phyloP scores from a whole-genome alignment of 176 grass and related monocot genomes.

The Zizania latifolia region DNA sequence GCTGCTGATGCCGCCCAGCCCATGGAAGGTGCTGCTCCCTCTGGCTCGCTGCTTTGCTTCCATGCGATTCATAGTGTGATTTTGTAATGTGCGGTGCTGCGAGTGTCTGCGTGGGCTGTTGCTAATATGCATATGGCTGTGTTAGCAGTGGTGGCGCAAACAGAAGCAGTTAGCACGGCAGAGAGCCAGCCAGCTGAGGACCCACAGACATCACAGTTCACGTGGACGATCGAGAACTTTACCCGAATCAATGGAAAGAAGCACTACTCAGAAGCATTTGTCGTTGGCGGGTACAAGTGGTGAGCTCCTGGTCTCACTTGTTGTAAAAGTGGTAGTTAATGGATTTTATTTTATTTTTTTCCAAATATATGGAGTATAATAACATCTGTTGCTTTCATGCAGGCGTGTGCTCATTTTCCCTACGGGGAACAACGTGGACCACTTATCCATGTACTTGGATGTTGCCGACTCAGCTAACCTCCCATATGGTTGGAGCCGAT shows the following conservation, averaged over 20 bases:
- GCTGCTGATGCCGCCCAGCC: slow-evolving; percentile 53
- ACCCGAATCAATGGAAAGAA: slow-evolving; percentile 69
- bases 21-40: slow-evolving; percentile 74
- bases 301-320: slow-evolving; percentile 25
- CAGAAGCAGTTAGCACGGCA: slow-evolving; percentile 54
- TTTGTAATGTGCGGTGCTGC: slow-evolving; percentile 12
- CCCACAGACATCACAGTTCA: slow-evolving; percentile 58
- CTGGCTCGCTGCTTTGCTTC: slow-evolving; percentile 20
- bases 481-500: slow-evolving; percentile 80
- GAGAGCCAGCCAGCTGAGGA: slow-evolving; percentile 80
- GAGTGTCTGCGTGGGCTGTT: background rate
- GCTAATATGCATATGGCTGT: background rate
- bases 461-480: slow-evolving; percentile 72
- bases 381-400: slow-evolving; percentile 9
- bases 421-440: slow-evolving; percentile 93
- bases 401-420: slow-evolving; percentile 94
- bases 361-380: background rate
- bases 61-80: slow-evolving; percentile 24
- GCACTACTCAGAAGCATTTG: slow-evolving; percentile 71
- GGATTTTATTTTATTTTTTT: background rate
- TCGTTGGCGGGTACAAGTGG: slow-evolving; percentile 78
- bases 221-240: slow-evolving; percentile 80
- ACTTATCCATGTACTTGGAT: slow-evolving; percentile 87
- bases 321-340: background rate
- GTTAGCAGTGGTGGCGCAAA: slow-evolving; percentile 54